Evolutionary conservation across 768 basidiomycete genomes (phyloP), one percentile per base, ranked within the genome.

Genomic region (Sarcomyxa edulis): DNA sequence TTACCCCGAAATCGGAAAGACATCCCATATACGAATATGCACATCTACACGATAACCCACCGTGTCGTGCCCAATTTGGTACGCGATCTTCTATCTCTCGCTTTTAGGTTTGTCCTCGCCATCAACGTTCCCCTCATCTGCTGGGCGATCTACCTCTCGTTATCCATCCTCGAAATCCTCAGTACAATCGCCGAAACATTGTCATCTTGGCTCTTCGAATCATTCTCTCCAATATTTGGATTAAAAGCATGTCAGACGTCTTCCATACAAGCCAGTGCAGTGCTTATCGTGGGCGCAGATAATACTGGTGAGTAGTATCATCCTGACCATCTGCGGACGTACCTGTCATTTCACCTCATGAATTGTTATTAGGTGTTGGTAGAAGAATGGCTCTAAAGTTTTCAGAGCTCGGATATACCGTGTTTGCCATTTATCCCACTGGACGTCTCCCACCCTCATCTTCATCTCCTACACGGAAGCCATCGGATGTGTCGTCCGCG

Each of bases 341-440:
- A 5, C 19, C 4, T 11, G 12, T 34, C 7, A 11, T 34, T 11
- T 34, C 12, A n/a, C 11, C 20, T 15, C 14, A 34, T 12, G n/a
- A 10, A n/a, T 34, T 19, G 12, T 5, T 6, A 11, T 34, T 14
- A 34, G 32, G 32, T 34, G 32, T 34, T 11, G 32, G 32, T 11
- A 15, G 19, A 11, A 20, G 30, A 6, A 25, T 43, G 16, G 22
- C 36, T 12, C 7, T 43, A 29, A 33, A 21, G 14, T 30, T 43
- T 12, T 43, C 35, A n/a, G 15, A 34, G 11, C 35, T 37, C 19
- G 42, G 42, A 6, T 43, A 43, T 25, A 43, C 36, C n/a, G 36
- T 43, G 8, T 37, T 43, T 32, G 39, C 35, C 19, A 14, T 43
- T 12, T 38, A 29, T 21, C 18, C 20, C 9, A 19, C 29, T 23